Percentiles rank a stretch among this genome's conserved stretches.
phyloP scores from a whole-genome alignment of 2,329 filamentous ascomycete genomes.

The Penicillium sp. region DNA sequence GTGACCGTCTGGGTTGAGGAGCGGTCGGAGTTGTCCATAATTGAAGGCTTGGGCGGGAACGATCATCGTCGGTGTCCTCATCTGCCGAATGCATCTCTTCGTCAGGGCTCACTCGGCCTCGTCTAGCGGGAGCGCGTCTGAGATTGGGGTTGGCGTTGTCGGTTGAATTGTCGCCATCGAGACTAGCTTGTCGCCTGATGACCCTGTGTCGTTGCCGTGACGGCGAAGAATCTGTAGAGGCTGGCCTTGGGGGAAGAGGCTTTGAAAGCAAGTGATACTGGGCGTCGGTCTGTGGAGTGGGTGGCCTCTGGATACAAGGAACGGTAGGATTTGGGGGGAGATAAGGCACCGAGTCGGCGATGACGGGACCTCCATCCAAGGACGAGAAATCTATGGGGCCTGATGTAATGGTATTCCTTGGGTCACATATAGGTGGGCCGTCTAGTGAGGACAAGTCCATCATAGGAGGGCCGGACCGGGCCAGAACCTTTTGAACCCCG shows the following conservation, averaged over 20 bases:
- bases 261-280: slow-evolving; percentile 18
- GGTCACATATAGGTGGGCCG: slow-evolving; percentile 32
- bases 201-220: background rate
- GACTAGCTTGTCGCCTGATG: background rate
- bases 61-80: background rate
- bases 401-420: background rate
- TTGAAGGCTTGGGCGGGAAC: background rate
- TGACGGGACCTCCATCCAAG: slow-evolving; percentile 31
- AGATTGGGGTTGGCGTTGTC: background rate
- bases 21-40: background rate
- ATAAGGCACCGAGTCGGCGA: slow-evolving; percentile 23
- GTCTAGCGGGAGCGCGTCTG: background rate
- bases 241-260: slow-evolving; percentile 13
- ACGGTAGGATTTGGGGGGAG: background rate
- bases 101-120: background rate
- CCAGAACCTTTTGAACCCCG: background rate
- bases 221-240: slow-evolving; percentile 6
- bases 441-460: slow-evolving; percentile 40
- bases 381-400: background rate
- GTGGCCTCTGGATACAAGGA: slow-evolving; percentile 5
- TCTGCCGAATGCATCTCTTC: background rate
- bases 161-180: background rate
- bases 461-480: background rate
- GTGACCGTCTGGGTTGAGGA: slow-evolving; percentile 2
- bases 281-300: slow-evolving; percentile 3